Evolutionary conservation across 805 yeast species (phyloP).

Genomic region (Suhomyces prunicola): DNA sequence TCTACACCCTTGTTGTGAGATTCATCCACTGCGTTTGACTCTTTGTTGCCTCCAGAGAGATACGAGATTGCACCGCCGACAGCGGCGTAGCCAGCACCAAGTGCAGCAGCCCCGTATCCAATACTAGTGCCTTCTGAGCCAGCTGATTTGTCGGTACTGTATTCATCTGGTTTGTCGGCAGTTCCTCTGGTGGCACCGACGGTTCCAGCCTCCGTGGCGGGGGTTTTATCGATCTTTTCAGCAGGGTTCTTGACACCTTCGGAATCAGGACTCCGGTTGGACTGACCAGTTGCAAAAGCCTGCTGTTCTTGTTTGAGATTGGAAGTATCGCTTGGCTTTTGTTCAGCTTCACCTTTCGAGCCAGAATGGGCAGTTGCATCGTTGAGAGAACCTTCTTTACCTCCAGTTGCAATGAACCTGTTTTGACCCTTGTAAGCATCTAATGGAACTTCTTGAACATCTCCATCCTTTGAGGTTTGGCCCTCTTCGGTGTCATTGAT

Average conservation of each 20-base stretch:
- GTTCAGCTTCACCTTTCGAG: background rate
- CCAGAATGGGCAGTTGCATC: background rate
- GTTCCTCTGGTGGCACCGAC: background rate
- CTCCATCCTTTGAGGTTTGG: constrained; percentile 1
- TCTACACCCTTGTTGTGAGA: background rate
- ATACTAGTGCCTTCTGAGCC: background rate
- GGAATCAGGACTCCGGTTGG: background rate
- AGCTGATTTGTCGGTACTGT: background rate
- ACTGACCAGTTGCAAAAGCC: constrained; percentile 2
- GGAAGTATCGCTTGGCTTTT: background rate
- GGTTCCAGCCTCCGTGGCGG: background rate
- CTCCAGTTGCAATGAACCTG: constrained; percentile 13
- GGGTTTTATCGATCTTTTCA: background rate
- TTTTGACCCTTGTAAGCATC: constrained; percentile 8
- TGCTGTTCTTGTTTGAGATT: constrained; percentile 1
- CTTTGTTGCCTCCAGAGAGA: background rate
- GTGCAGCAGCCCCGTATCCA: constrained; percentile 8
- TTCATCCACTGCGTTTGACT: background rate
- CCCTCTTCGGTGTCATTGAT: constrained; percentile 4
- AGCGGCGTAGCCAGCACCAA: constrained; percentile 9
- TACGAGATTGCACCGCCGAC: constrained; percentile 4
- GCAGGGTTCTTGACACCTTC: background rate
- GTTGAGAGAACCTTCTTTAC: constrained; percentile 11
- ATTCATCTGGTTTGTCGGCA: background rate
- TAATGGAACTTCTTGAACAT: constrained; percentile 14